Percentiles rank a stretch among this genome's conserved stretches.
phyloP scores from a whole-genome alignment of 2,329 filamentous ascomycete species.

The Mycosphaerelloides madeirae region DNA sequence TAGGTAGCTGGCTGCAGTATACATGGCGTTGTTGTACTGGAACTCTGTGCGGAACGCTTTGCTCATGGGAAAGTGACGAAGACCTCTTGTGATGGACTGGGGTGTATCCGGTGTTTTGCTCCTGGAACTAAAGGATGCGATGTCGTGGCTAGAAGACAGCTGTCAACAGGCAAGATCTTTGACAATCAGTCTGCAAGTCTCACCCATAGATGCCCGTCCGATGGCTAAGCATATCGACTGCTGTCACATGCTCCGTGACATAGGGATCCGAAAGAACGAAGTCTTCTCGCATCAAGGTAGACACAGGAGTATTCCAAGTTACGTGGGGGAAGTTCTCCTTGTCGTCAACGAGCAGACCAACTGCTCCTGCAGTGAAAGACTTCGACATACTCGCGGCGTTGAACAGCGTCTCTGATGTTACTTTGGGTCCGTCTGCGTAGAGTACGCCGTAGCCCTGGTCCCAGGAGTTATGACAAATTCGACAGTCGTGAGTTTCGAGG shows the following conservation, averaged over 20 bases:
- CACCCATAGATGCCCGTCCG: constrained; percentile 45
- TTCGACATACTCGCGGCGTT: constrained; percentile 55
- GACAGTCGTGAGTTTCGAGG: too few species aligned
- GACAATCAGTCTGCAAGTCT: constrained; percentile 45
- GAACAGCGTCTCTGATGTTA: constrained; percentile 49
- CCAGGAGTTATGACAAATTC: too few species aligned
- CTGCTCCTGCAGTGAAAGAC: constrained; percentile 48
- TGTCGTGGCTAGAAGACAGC: constrained; percentile 39
- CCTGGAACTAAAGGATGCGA: constrained; percentile 27
- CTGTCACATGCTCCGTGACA: constrained; percentile 47
- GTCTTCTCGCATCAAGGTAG: constrained; percentile 20
- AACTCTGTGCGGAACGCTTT: constrained; percentile 43
- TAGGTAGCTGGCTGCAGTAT: constrained; percentile 41
- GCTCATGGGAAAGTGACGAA: constrained; percentile 44
- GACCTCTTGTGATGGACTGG: constrained; percentile 38
- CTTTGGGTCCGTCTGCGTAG: too few species aligned
- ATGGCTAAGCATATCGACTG: constrained; percentile 53
- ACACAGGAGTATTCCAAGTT: constrained; percentile 48
- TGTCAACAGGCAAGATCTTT: background rate
- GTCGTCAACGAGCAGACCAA: constrained; percentile 49
- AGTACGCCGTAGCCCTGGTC: too few species aligned
- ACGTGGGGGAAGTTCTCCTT: constrained; percentile 36
- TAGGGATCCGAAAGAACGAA: constrained; percentile 28
- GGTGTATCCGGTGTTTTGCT: constrained; percentile 31
- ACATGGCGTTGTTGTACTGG: constrained; percentile 51